These are phyloP conservation scores for Microsporum canis DNA, from an alignment of 2,329 filamentous ascomycete species.

Conservation along the genomic window DNA sequence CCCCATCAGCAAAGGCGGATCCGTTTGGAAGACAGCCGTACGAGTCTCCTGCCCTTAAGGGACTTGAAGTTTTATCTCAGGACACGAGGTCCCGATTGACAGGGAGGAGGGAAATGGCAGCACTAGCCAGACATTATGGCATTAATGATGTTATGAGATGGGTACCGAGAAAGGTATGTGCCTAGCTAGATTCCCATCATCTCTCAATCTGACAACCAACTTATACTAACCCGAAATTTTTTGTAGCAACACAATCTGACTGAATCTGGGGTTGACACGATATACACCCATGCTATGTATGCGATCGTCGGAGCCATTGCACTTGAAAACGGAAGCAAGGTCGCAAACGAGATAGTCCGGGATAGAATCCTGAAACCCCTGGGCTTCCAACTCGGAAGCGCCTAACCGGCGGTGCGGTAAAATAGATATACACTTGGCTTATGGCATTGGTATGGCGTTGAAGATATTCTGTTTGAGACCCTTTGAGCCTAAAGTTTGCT, in stretches of 20 bases:
- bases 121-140: conserved; percentile 58
- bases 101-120: conserved; percentile 53
- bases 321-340: conserved; percentile 72
- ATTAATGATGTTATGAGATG: conserved; percentile 69
- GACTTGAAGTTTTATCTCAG: conserved; percentile 59
- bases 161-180: conserved; percentile 69
- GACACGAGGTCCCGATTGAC: conserved; percentile 51
- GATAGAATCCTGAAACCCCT: conserved; percentile 58
- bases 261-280: conserved; percentile 60
- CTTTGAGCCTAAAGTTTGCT: neutral
- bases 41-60: conserved; percentile 56
- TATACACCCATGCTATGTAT: conserved; percentile 67
- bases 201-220: neutral
- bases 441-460: conserved; percentile 15
- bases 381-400: conserved; percentile 27
- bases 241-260: conserved; percentile 53
- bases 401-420: conserved; percentile 13
- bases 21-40: conserved; percentile 53
- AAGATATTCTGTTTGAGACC: conserved; percentile 4
- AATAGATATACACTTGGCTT: conserved; percentile 9
- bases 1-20: conserved; percentile 32
- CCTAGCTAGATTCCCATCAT: neutral
- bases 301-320: conserved; percentile 81
- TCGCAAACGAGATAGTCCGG: conserved; percentile 61
- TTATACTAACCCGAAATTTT: no score